Evolutionary conservation across 495 filamentous ascomycete genomes (phyloP).

Genomic region (Penicillium waksmanii): DNA sequence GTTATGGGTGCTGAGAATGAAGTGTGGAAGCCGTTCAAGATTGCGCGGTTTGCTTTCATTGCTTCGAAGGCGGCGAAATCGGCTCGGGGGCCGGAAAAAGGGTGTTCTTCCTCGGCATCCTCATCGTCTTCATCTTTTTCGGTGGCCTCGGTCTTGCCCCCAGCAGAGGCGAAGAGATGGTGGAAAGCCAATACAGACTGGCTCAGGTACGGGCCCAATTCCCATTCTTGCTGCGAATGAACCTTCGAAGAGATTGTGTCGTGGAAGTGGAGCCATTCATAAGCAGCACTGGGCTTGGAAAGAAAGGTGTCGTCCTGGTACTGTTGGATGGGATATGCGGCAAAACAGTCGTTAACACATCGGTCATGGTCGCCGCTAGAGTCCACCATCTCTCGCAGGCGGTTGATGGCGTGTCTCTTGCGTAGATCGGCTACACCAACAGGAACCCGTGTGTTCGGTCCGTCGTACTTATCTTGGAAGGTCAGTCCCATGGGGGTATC

Average conservation of each 20-base stretch:
- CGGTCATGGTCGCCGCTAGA: constrained; percentile 86
- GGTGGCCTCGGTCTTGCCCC: constrained; percentile 37
- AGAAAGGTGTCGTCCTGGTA: constrained; percentile 93
- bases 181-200: constrained; percentile 89
- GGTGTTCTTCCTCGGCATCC: constrained; percentile 57
- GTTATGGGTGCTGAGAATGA: constrained; percentile 61
- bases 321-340: constrained; percentile 78
- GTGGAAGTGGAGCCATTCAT: constrained; percentile 95
- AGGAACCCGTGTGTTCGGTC: constrained; percentile 30
- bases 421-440: constrained; percentile 70
- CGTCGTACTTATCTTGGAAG: constrained; percentile 39
- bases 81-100: constrained; percentile 80
- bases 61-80: constrained; percentile 79
- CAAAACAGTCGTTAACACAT: constrained; percentile 81
- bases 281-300: constrained; percentile 81
- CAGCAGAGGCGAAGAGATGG: constrained; percentile 74
- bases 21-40: constrained; percentile 56
- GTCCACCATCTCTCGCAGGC: constrained; percentile 87
- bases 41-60: constrained; percentile 66
- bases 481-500: constrained; percentile 48
- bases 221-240: constrained; percentile 81
- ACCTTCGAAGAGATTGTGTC: constrained; percentile 77
- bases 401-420: constrained; percentile 76
- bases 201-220: constrained; percentile 81
- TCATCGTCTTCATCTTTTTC: constrained; percentile 51